phyloP scores from a whole-genome alignment of 768 basidiomycete species.

The Tylopilus subfusipes region DNA sequence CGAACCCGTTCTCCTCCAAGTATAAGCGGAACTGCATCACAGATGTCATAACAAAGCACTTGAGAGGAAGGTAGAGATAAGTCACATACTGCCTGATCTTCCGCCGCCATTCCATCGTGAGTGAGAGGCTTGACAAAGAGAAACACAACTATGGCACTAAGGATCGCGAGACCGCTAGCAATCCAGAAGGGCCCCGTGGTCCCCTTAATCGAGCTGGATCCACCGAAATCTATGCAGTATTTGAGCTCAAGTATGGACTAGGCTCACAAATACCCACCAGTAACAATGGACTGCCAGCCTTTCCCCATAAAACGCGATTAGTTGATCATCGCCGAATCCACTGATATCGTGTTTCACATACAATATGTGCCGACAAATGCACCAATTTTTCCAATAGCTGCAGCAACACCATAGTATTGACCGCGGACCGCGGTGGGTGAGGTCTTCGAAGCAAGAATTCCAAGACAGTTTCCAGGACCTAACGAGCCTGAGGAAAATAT shows the following conservation, averaged over 20 bases:
- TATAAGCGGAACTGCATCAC: slow-evolving; percentile 73
- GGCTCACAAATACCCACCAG: slow-evolving; percentile 37
- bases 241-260: neutral
- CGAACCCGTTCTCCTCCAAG: slow-evolving; percentile 74
- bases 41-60: neutral
- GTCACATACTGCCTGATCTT: slow-evolving; percentile 58
- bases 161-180: slow-evolving; percentile 76
- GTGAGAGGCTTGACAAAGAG: slow-evolving; percentile 71
- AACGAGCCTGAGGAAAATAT: slow-evolving; percentile 1
- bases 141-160: slow-evolving; percentile 71
- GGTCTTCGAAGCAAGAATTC: slow-evolving; percentile 80
- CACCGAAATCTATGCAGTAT: slow-evolving; percentile 53
- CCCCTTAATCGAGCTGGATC: slow-evolving; percentile 45
- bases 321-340: neutral
- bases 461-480: slow-evolving; percentile 84
- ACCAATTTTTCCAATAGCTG: slow-evolving; percentile 82
- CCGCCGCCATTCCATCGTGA: slow-evolving; percentile 74
- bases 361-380: slow-evolving; percentile 83
- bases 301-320: slow-evolving; percentile 1
- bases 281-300: slow-evolving; percentile 69
- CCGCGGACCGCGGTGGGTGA: slow-evolving; percentile 85
- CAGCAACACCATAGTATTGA: slow-evolving; percentile 82
- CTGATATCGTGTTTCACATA: slow-evolving; percentile 31
- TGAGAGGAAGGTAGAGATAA: neutral
- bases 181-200: slow-evolving; percentile 89